These are phyloP conservation scores for Entomophthora muscae DNA, from an alignment of 371 early-diverging fungal species.

Conservation along the genomic window DNA sequence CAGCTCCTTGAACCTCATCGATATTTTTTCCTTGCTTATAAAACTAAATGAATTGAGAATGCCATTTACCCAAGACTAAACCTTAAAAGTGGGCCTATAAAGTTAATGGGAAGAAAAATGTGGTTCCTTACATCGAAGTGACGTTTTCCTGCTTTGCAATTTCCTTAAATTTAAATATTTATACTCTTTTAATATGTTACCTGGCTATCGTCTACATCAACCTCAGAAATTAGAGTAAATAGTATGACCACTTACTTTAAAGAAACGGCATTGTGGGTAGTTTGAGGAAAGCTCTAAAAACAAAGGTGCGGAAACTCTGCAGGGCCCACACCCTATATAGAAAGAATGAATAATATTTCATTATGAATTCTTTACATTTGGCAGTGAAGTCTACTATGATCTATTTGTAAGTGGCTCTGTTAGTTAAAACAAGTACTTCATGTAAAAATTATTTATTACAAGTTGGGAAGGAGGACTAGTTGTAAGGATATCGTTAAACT, in stretches of 20 bases:
- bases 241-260: conserved; percentile 21
- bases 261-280: conserved; percentile 29
- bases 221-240: conserved; percentile 14
- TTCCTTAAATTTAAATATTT: background rate
- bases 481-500: no score
- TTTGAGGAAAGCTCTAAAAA: conserved; percentile 28
- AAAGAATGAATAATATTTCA: background rate
- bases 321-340: conserved; percentile 26
- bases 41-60: conserved; percentile 43
- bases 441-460: no score
- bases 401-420: no score
- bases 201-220: conserved; percentile 33
- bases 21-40: conserved; percentile 49
- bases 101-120: background rate
- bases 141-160: background rate
- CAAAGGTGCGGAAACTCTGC: conserved; percentile 34
- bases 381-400: conserved; percentile 6
- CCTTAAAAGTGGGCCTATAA: conserved; percentile 35
- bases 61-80: conserved; percentile 45
- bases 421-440: no score
- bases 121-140: background rate
- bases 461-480: no score
- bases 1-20: conserved; percentile 54
- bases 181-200: conserved; percentile 8
- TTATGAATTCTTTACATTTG: conserved; percentile 1